Percentiles rank a stretch among this genome's conserved stretches.
phyloP scores from a whole-genome alignment of 345 rosid species.

The Eucalyptus erythrocorys region DNA sequence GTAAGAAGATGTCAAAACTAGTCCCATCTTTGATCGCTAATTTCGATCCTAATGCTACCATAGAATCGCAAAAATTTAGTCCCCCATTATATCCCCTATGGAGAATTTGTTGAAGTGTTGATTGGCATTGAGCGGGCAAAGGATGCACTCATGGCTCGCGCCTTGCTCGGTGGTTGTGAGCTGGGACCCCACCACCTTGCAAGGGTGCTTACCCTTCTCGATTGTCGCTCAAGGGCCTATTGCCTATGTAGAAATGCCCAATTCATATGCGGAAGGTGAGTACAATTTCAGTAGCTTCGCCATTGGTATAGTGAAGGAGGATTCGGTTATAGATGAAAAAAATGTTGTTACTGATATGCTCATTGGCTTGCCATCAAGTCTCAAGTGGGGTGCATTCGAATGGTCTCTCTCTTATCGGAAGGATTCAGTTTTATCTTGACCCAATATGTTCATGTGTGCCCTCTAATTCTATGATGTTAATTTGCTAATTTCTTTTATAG shows the following conservation, averaged over 20 bases:
- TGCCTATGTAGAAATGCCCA: conserved; percentile 73
- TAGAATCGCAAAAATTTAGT: background rate
- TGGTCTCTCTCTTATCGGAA: conserved; percentile 54
- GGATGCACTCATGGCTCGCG: no score
- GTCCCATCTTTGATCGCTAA: background rate
- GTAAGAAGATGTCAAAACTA: background rate
- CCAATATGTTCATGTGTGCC: background rate
- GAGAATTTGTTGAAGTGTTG: background rate
- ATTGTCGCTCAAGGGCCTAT: no score
- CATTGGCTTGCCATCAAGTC: conserved; percentile 16
- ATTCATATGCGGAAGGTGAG: conserved; percentile 69
- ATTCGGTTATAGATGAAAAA: conserved; percentile 67
- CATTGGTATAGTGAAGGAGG: conserved; percentile 71
- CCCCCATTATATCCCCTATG: background rate
- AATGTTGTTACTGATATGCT: conserved; percentile 31
- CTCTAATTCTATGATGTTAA: background rate
- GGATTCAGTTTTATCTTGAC: background rate
- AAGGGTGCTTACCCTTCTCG: no score
- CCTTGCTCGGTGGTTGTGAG: no score
- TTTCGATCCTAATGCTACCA: background rate
- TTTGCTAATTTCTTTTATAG: conserved; percentile 3
- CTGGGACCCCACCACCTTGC: no score
- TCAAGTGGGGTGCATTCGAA: conserved; percentile 94
- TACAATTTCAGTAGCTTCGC: conserved; percentile 92
- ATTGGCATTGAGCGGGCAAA: no score